These are phyloP conservation scores for Plantago rigida DNA, from an alignment of 305 asterid species.

Conservation along the genomic window DNA sequence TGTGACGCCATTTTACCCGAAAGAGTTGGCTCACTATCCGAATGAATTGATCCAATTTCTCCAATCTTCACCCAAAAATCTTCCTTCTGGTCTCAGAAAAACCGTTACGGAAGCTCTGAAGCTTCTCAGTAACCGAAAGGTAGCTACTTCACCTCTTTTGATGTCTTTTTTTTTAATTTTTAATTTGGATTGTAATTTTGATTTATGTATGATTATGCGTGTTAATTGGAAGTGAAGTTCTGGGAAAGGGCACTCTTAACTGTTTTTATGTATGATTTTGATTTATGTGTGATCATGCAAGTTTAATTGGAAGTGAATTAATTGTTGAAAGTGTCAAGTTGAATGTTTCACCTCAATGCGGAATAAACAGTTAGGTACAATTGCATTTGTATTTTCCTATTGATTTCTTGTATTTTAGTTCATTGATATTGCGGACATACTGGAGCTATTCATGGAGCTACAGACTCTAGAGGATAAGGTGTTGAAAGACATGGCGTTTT, in stretches of 20 bases:
- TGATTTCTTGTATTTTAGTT: constrained; percentile 34
- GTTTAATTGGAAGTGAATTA: no score
- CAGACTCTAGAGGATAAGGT: constrained; percentile 72
- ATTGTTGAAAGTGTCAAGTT: no score
- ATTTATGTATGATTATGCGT: not conserved
- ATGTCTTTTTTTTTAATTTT: not conserved
- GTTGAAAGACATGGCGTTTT: constrained; percentile 55
- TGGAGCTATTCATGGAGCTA: constrained; percentile 77
- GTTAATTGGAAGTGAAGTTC: no score
- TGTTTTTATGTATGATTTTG: not conserved
- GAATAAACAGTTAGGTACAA: not conserved
- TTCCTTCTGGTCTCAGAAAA: constrained; percentile 65
- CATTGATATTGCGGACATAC: constrained; percentile 56
- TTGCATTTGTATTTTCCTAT: not conserved
- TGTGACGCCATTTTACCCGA: constrained; percentile 59
- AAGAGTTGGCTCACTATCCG: constrained; percentile 46
- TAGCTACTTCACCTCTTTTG: constrained; percentile 17
- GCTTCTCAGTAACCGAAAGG: constrained; percentile 68
- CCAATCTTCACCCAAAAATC: constrained; percentile 43
- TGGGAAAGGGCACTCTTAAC: no score
- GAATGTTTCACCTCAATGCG: not conserved
- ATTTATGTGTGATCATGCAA: no score
- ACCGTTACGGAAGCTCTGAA: constrained; percentile 62
- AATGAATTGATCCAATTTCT: constrained; percentile 53
- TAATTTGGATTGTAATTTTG: not conserved